These are phyloP conservation scores for Trebouxiophyceae sp. DNA, from an alignment of 163 green algal species.

Conservation along the genomic window DNA sequence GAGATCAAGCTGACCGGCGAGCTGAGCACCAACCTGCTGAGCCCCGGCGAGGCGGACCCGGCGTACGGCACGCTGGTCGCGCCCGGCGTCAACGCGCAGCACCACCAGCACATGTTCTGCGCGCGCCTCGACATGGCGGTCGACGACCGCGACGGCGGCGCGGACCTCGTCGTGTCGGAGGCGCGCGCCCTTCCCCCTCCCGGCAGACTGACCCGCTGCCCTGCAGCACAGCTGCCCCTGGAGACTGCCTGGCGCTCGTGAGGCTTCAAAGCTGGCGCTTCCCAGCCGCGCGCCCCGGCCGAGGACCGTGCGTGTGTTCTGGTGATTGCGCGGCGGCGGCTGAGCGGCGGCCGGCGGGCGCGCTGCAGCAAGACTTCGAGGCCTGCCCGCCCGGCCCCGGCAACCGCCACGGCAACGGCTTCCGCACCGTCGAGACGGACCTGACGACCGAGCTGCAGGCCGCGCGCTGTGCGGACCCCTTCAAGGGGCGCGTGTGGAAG, in stretches of 20 bases:
- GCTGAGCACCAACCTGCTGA: conserved; percentile 66
- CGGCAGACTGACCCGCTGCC: too few species aligned
- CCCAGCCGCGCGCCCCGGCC: too few species aligned
- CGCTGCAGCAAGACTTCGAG: conserved; percentile 38
- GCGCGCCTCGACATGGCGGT: conserved; percentile 76
- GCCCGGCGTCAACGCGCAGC: conserved; percentile 31
- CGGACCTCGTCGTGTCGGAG: conserved; percentile 50
- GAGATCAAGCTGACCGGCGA: conserved; percentile 87
- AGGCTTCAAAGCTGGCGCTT: too few species aligned
- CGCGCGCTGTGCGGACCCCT: conserved; percentile 25
- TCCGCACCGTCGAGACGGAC: conserved; percentile 37
- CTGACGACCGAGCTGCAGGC: conserved; percentile 35
- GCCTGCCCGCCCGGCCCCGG: conserved; percentile 34
- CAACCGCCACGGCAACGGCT: conserved; percentile 58
- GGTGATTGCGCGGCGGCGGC: too few species aligned
- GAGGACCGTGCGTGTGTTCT: too few species aligned
- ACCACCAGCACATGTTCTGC: conserved; percentile 88
- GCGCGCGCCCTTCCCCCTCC: not conserved
- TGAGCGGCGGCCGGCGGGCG: too few species aligned
- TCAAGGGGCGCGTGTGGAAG: conserved; percentile 42
- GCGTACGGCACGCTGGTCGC: conserved; percentile 41
- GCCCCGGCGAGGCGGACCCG: conserved; percentile 32
- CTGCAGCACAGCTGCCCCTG: too few species aligned
- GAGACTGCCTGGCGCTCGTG: too few species aligned
- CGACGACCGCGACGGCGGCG: conserved; percentile 50